Base-by-base conservation (phyloP, 140 eudicot genomes). In the Eryngium alpinum region DNA sequence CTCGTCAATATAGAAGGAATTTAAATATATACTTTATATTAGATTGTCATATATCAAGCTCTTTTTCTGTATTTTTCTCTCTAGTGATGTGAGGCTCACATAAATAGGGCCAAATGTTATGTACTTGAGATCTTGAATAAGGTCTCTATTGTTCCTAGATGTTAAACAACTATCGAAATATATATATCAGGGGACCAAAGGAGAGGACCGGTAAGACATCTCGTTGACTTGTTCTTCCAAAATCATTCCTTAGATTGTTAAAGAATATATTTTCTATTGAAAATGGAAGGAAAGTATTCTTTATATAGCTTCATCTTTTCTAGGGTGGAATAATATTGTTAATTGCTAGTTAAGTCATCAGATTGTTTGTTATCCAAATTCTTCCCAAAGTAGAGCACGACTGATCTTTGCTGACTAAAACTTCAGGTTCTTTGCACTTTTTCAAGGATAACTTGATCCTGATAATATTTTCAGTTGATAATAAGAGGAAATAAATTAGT, bases 401-500 rank as follows among this genome's bases (percentile, higher is more conserved):
- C 51, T 81, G 65, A 46, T 84, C 87, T 63, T 67, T 28, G 57
- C 38, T 77, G 29, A 24, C 29, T 28, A 52, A 17, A 9, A 83
- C 29, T 49, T 79, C 87, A 63, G 82, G 86, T 43, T 46, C 82
- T 72, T 82, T 81, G 38, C 38, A 83, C 79, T 78, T 89, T 79
- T 80, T 80, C 17, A 84, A 57, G 6, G 86, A 79, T 49, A 91
- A 72, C 22, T 90, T 87, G 56, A 91, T 86, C 83, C 90, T 89
- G 19, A 91, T 34, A 9, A 86, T 80, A 43, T 89, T 87, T 0
- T 89, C 96, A 89, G 87, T 34, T 21, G 22, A 32, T 34, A 63
- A 66, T 5, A 44, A 18, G 51, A 31, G 77, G 44, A 9, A 33
- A 69, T 19, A 34, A 34, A 5, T 28, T 28, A 72, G 17, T 72